These are phyloP conservation scores for Paecilomyces dactylethromorphus DNA, from an alignment of 2,329 filamentous ascomycete species.

Conservation along the genomic window DNA sequence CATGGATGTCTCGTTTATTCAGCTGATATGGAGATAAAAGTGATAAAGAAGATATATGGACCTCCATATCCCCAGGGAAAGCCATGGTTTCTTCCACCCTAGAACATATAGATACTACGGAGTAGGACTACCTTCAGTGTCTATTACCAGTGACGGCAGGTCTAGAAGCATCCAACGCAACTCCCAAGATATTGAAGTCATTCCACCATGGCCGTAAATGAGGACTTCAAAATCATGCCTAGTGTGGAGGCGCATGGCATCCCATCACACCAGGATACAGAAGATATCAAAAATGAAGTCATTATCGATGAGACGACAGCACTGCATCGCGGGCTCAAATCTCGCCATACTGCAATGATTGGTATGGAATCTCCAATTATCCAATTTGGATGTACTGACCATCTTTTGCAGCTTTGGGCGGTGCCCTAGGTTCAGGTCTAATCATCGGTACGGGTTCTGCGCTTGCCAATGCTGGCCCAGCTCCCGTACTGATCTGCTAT, in stretches of 20 bases:
- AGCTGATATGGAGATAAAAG: not conserved
- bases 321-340: not conserved
- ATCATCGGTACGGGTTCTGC: slow-evolving; percentile 57
- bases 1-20: not conserved
- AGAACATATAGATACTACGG: not conserved
- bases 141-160: not conserved
- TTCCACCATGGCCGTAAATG: not conserved
- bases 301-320: not conserved
- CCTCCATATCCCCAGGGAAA: not conserved
- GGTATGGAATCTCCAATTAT: not conserved
- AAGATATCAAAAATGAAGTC: not conserved
- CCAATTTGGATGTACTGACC: not conserved
- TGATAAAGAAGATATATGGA: not conserved
- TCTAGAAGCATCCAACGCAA: not conserved
- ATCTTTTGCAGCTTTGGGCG: not conserved
- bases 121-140: not conserved
- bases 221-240: not conserved
- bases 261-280: not conserved
- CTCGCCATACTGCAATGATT: slow-evolving; percentile 1
- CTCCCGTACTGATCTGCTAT: slow-evolving; percentile 56
- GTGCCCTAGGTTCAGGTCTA: slow-evolving; percentile 56
- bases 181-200: too few species aligned
- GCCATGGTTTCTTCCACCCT: not conserved
- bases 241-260: not conserved
- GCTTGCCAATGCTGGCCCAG: slow-evolving; percentile 54